phyloP scores from a whole-genome alignment of 805 yeast species.

The Candida palmyrensis region DNA sequence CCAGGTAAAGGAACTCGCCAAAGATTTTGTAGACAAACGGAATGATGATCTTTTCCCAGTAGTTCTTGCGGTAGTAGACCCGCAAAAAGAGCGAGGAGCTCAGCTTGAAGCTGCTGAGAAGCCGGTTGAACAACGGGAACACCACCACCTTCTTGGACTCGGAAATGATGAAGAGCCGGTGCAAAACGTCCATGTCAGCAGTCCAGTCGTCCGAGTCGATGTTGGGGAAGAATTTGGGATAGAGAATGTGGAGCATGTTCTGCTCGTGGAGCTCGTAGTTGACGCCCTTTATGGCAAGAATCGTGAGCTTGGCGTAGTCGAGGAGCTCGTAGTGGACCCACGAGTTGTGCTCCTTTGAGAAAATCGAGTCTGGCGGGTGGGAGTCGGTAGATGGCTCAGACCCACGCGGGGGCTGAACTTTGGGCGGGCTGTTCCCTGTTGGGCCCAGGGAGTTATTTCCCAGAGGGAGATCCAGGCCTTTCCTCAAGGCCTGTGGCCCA shows the following conservation, averaged over 20 bases:
- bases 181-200: slow-evolving; percentile 16
- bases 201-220: slow-evolving; percentile 38
- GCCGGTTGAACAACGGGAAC: slow-evolving; percentile 13
- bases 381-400: no score
- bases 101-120: slow-evolving; percentile 14
- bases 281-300: slow-evolving; percentile 37
- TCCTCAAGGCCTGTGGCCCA: background rate
- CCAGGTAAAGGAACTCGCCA: slow-evolving; percentile 22
- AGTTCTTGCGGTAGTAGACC: slow-evolving; percentile 16
- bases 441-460: no score
- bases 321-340: slow-evolving; percentile 33
- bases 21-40: slow-evolving; percentile 26
- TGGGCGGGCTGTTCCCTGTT: no score
- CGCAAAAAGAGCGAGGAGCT: slow-evolving; percentile 22
- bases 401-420: slow-evolving; percentile 1
- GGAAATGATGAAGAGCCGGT: slow-evolving; percentile 10
- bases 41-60: slow-evolving; percentile 23
- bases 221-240: slow-evolving; percentile 41
- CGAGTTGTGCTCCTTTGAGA: slow-evolving; percentile 21
- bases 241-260: slow-evolving; percentile 38
- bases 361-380: slow-evolving; percentile 15
- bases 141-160: slow-evolving; percentile 1
- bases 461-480: no score
- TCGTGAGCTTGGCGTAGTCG: slow-evolving; percentile 33
- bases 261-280: slow-evolving; percentile 34